Evolutionary conservation across 2,329 filamentous ascomycete species (phyloP).

Genomic region (Colletotrichum falcatum): DNA sequence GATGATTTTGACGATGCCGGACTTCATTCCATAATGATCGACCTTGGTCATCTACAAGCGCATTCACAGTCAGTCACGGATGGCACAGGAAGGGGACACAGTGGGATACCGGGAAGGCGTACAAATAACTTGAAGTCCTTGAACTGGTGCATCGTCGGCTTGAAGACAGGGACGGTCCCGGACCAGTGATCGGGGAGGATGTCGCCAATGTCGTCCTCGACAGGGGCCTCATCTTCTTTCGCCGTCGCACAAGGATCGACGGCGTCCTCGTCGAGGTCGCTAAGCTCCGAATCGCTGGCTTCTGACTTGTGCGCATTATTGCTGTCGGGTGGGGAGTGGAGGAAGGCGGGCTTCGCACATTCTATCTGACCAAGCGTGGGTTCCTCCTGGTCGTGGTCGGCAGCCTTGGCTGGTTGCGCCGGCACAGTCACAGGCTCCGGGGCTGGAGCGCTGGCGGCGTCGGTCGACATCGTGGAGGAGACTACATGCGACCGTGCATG

Average conservation of each 20-base stretch:
- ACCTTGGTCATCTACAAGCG: constrained; percentile 77
- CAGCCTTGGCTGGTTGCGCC: constrained; percentile 38
- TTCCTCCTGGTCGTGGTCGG: constrained; percentile 43
- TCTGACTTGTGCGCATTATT: constrained; percentile 71
- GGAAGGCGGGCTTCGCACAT: constrained; percentile 59
- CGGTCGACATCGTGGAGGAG: constrained; percentile 64
- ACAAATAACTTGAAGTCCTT: constrained; percentile 93
- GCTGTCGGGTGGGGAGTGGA: constrained; percentile 74
- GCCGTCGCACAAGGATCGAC: constrained; percentile 45
- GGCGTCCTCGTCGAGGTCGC: constrained; percentile 71
- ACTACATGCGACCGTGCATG: constrained; percentile 58
- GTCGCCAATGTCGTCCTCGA: constrained; percentile 74
- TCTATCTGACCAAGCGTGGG: constrained; percentile 47
- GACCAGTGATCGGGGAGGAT: constrained; percentile 90
- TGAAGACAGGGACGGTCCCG: constrained; percentile 92
- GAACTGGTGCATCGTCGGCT: constrained; percentile 95
- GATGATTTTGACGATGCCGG: constrained; percentile 95
- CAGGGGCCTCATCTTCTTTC: constrained; percentile 42
- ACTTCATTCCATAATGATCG: constrained; percentile 96
- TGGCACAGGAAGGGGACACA: constrained; percentile 14
- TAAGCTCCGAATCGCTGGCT: constrained; percentile 73
- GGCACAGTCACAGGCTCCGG: constrained; percentile 51
- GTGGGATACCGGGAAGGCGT: constrained; percentile 49
- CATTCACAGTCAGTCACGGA: constrained; percentile 46
- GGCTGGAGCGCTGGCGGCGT: constrained; percentile 64